A percentile compares a stretch with the other conserved stretches of the same genome.
Conservation (phyloP, 352 stramenopile genomes). For the Phytophthora cactorum region DNA sequence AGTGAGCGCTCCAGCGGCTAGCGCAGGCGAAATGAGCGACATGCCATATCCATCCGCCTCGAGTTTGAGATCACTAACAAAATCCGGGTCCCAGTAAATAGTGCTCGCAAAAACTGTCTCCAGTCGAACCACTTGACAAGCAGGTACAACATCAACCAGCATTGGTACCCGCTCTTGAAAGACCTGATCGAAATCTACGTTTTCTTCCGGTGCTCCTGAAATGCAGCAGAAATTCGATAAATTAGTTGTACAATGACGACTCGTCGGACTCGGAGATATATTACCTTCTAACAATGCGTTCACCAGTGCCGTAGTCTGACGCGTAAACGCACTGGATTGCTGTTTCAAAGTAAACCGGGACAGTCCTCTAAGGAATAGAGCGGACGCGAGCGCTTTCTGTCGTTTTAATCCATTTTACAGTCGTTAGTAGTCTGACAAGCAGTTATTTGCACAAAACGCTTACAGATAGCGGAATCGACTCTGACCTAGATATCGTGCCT, state of each 20-base stretch:
- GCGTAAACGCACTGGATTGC: constrained; percentile 31
- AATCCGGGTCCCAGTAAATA: constrained; percentile 48
- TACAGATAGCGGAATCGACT: constrained; percentile 31
- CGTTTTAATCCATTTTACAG: neutral
- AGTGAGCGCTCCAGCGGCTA: constrained; percentile 25
- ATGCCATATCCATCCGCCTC: constrained; percentile 57
- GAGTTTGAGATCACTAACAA: constrained; percentile 60
- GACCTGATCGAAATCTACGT: constrained; percentile 49
- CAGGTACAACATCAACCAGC: constrained; percentile 46
- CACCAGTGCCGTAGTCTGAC: constrained; percentile 41
- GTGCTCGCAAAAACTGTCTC: constrained; percentile 43
- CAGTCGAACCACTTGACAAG: constrained; percentile 41
- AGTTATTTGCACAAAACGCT: constrained; percentile 5
- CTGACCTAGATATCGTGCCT: constrained; percentile 29
- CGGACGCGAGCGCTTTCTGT: constrained; percentile 57
- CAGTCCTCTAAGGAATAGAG: constrained; percentile 48
- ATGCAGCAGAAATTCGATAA: constrained; percentile 1
- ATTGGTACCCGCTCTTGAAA: constrained; percentile 49
- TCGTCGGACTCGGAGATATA: neutral
- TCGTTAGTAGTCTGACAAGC: neutral
- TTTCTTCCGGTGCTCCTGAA: constrained; percentile 34
- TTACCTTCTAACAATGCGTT: constrained; percentile 48
- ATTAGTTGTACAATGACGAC: constrained; percentile 1
- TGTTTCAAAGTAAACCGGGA: constrained; percentile 33
- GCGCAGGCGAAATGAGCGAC: constrained; percentile 55